Percentiles rank a stretch among this genome's conserved stretches.
phyloP scores from a whole-genome alignment of 1,139 yeast genomes.

The Suhomyces wounanorum region DNA sequence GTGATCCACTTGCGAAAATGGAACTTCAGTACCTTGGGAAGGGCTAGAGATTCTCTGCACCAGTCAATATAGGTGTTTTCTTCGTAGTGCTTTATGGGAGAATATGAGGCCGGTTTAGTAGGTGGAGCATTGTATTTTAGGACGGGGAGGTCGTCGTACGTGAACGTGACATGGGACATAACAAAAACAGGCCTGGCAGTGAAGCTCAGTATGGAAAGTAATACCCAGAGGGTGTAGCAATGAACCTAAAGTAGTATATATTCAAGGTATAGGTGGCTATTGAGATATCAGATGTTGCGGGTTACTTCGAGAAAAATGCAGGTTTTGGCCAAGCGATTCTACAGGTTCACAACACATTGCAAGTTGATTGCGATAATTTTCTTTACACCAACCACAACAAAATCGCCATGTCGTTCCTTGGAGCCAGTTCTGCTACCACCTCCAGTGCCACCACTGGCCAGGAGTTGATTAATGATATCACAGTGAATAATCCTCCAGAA shows the following conservation, averaged over 20 bases:
- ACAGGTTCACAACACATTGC: not conserved
- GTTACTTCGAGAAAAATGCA: not conserved
- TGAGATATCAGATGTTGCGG: not conserved
- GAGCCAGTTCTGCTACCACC: conserved; percentile 17
- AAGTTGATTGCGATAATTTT: not conserved
- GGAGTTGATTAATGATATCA: conserved; percentile 73
- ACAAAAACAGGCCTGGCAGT: not conserved
- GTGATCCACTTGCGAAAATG: conserved; percentile 56
- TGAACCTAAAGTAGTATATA: not conserved
- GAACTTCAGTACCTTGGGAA: conserved; percentile 13
- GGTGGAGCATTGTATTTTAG: conserved; percentile 6
- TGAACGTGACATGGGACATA: not conserved
- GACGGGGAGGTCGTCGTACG: conserved; percentile 10
- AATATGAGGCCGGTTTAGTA: conserved; percentile 1
- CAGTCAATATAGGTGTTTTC: conserved; percentile 42
- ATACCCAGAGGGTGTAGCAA: not conserved
- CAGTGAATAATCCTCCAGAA: conserved; percentile 84
- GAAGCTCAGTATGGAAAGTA: not conserved
- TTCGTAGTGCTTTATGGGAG: conserved; percentile 19
- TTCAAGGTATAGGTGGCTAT: not conserved
- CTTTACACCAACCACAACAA: conserved; percentile 2
- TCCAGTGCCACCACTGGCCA: conserved; percentile 56
- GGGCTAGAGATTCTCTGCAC: conserved; percentile 18
- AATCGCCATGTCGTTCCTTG: conserved; percentile 31
- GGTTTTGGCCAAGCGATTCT: not conserved